Conservation (phyloP, 164 flowering plant genomes). For the Aristolochia contorta region DNA sequence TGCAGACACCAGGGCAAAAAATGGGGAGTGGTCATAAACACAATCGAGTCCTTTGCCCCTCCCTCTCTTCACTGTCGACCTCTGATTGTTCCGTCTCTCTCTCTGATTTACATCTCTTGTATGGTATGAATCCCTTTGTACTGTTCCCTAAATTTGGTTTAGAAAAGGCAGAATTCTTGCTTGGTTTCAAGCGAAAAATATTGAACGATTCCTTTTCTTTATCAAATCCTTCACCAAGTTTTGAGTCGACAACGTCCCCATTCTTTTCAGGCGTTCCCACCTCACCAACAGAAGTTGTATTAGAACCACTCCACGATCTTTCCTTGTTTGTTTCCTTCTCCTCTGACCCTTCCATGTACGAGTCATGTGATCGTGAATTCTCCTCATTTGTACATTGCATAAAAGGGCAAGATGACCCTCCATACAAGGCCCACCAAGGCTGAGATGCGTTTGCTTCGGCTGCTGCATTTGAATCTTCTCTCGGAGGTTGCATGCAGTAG, state of each 20-base stretch:
- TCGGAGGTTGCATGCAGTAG: constrained; percentile 18
- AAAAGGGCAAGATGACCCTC: constrained; percentile 19
- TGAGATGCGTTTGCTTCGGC: constrained; percentile 11
- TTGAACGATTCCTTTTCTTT: constrained; percentile 5
- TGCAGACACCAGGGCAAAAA: not conserved
- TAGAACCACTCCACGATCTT: constrained; percentile 32
- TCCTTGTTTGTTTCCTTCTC: constrained; percentile 21
- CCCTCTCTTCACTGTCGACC: constrained; percentile 20
- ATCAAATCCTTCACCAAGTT: constrained; percentile 3
- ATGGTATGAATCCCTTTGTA: constrained; percentile 55
- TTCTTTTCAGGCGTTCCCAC: constrained; percentile 16
- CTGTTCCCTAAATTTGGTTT: constrained; percentile 4
- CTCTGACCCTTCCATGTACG: constrained; percentile 4
- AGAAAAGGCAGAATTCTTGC: constrained; percentile 21
- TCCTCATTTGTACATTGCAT: constrained; percentile 9
- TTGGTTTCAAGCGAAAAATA: constrained; percentile 14
- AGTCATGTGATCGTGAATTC: constrained; percentile 10
- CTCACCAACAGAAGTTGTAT: constrained; percentile 17
- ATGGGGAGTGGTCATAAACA: constrained; percentile 16
- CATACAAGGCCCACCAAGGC: constrained; percentile 30
- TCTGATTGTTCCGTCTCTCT: constrained; percentile 20
- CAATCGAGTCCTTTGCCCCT: constrained; percentile 27
- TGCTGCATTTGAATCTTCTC: constrained; percentile 6
- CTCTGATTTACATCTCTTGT: constrained; percentile 45
- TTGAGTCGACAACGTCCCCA: constrained; percentile 20